Conservation (phyloP, 108 stramenopile species). For the Fistulifera solaris region DNA sequence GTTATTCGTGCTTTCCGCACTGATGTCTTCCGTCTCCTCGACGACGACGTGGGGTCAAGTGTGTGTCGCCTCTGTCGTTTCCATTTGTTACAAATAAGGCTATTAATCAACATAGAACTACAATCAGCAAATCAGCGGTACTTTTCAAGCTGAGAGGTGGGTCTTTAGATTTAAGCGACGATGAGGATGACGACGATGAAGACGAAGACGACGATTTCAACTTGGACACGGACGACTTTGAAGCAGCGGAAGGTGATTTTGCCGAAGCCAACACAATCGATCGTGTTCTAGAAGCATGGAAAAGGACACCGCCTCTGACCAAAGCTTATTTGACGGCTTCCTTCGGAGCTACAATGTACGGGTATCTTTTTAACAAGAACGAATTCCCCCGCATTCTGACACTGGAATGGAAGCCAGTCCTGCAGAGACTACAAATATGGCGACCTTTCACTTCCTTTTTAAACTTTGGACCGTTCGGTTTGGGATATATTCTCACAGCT, state of each 20-base stretch:
- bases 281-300: slow-evolving; percentile 44
- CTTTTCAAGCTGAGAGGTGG: too few species aligned
- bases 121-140: too few species aligned
- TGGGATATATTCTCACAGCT: slow-evolving; percentile 74
- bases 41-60: too few species aligned
- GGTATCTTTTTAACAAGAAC: slow-evolving; percentile 62
- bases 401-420: slow-evolving; percentile 65
- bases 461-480: slow-evolving; percentile 81
- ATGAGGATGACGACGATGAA: slow-evolving; percentile 13
- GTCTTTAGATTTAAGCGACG: not conserved
- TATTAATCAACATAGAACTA: too few species aligned
- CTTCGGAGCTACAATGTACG: slow-evolving; percentile 43
- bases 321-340: slow-evolving; percentile 79
- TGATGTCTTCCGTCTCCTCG: too few species aligned
- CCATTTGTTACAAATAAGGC: too few species aligned
- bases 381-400: slow-evolving; percentile 68
- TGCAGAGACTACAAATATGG: slow-evolving; percentile 73
- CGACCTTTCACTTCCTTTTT: slow-evolving; percentile 84
- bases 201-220: slow-evolving; percentile 41
- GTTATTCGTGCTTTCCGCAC: too few species aligned
- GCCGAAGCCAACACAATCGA: slow-evolving; percentile 50
- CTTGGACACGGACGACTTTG: slow-evolving; percentile 44
- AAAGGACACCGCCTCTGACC: slow-evolving; percentile 85
- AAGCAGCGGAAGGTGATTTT: slow-evolving; percentile 56
- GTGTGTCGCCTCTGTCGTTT: too few species aligned